These are phyloP conservation scores for Boletus vinaceobasis DNA, from an alignment of 768 basidiomycete species.

Conservation along the genomic window DNA sequence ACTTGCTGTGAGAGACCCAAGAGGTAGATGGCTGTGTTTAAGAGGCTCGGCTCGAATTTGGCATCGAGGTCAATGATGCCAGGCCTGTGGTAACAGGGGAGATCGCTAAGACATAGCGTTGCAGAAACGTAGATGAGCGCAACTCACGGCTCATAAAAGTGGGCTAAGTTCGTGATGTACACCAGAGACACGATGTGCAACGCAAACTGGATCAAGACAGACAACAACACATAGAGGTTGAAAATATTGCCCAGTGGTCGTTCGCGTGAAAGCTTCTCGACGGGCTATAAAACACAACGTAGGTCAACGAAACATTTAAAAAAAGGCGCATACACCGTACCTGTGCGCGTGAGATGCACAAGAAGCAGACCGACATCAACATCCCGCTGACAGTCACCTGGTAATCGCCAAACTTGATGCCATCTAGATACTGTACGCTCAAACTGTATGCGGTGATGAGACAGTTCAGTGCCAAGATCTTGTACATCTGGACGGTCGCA, in stretches of 20 bases:
- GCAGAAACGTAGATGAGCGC: not conserved
- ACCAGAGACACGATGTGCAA: constrained; percentile 87
- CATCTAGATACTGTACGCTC: constrained; percentile 95
- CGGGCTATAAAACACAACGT: constrained; percentile 69
- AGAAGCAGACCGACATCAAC: constrained; percentile 97
- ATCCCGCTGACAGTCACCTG: constrained; percentile 92
- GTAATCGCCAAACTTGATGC: constrained; percentile 99
- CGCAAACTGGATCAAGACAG: constrained; percentile 89
- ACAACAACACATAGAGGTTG: constrained; percentile 91
- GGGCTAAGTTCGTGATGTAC: constrained; percentile 88
- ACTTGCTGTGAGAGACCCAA: constrained; percentile 96
- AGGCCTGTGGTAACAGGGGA: constrained; percentile 36
- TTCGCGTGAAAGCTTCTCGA: constrained; percentile 91
- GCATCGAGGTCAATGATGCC: constrained; percentile 90
- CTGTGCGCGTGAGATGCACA: constrained; percentile 97
- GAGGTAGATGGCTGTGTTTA: constrained; percentile 97
- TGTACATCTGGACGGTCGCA: constrained; percentile 99
- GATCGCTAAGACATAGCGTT: not conserved
- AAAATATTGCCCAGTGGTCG: constrained; percentile 95
- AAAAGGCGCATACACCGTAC: constrained; percentile 42
- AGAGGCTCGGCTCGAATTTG: constrained; percentile 89
- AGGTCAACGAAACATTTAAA: not conserved
- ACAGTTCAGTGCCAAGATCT: constrained; percentile 96
- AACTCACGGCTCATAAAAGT: constrained; percentile 71
- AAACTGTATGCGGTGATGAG: constrained; percentile 98